Evolutionary conservation across 257 asterid species (phyloP), one percentile per base, ranked within the genome.

Genomic region (Gardenia jasminoides): DNA sequence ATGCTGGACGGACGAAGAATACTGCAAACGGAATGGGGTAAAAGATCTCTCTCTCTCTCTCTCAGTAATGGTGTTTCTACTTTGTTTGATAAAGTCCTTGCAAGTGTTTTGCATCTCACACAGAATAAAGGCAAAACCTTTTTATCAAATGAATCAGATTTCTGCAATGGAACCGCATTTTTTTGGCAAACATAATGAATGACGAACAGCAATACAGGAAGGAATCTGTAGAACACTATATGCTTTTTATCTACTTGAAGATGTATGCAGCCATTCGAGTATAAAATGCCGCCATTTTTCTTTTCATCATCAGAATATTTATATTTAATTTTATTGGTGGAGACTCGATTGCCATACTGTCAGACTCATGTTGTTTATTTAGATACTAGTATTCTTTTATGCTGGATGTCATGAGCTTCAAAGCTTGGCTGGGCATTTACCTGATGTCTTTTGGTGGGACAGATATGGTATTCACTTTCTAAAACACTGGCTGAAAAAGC

Each of bases 401-500:
- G 39, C 19, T 22, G 22, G 10, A 10, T 47, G 26, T 58, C 24
- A 41, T 70, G 47, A 52, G 39, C 47, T 26, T 48, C 15, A 44
- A 31, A 15, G 20, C 70, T 56, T 44, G 58, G 72, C n/a, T 26
- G 46, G 71, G n/a, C n/a, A 68, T 58, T 82, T 16, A 69, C 77
- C 66, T 82, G 68, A 43, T 39, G 80, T 44, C 43, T 80, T 61
- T n/a, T 54, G 72, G 76, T 80, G 56, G 75, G 54, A 59, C 84
- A 94, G 98, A 66, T 88, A n/a, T 94, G 98, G 98, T 94, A 94
- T 88, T 85, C 97, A 11, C 89, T 93, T 61, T 94, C 98, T 15
- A 94, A 94, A 84, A 87, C 88, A 56, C 87, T 88, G 59, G 97
- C 98, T 73, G 98, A 94, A 69, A 91, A 93, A 81, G 97, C 97